These are phyloP conservation scores for Quercus lobata DNA, from an alignment of 331 rosid species.

Conservation along the genomic window DNA sequence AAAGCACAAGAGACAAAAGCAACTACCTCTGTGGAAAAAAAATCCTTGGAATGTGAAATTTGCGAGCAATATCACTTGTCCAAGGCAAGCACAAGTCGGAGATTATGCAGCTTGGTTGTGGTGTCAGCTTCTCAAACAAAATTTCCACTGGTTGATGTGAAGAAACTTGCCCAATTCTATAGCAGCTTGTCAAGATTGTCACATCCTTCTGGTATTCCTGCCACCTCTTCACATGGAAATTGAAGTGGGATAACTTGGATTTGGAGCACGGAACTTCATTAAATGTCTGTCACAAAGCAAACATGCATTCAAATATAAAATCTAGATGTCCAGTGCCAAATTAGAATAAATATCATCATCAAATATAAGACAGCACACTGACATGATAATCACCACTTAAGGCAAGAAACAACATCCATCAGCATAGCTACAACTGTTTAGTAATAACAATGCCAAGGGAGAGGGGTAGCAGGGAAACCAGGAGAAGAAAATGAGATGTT, in stretches of 20 bases:
- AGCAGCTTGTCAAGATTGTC: slow-evolving; percentile 12
- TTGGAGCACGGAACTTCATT: slow-evolving; percentile 71
- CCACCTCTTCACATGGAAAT: neutral
- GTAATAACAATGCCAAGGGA: no score
- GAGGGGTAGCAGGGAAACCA: no score
- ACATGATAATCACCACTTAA: neutral
- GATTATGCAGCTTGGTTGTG: slow-evolving; percentile 1
- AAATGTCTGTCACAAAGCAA: slow-evolving; percentile 53
- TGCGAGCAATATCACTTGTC: neutral
- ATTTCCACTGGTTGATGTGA: neutral
- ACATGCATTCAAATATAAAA: slow-evolving; percentile 9
- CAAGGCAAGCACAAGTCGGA: neutral
- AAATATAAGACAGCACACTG: neutral
- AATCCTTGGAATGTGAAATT: slow-evolving; percentile 2
- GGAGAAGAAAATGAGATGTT: no score
- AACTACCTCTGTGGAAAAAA: neutral
- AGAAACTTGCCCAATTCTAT: neutral
- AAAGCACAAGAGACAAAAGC: slow-evolving; percentile 24
- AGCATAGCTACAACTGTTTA: no score
- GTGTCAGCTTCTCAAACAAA: neutral
- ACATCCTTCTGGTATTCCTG: slow-evolving; percentile 11
- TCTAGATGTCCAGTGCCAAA: neutral
- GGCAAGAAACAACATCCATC: neutral
- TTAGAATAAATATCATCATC: neutral
- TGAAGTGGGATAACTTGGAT: slow-evolving; percentile 23